Conservation (phyloP, 345 rosid genomes). For the Eutrema yunnanense region DNA sequence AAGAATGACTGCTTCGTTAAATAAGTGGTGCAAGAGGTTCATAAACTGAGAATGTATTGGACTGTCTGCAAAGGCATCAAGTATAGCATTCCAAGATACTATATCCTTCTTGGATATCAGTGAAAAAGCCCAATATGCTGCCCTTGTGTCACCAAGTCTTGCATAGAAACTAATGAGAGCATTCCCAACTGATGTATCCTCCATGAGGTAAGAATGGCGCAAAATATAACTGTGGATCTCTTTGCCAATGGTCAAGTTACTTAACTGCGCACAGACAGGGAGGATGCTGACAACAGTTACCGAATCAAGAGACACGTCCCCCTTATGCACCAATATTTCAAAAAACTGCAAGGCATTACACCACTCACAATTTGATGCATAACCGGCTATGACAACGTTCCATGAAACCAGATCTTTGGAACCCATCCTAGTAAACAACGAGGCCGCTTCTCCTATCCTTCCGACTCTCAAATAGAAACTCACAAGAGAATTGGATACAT, state of each 20-base stretch:
- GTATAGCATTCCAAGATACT: slow-evolving; percentile 36
- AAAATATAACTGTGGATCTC: slow-evolving; percentile 26
- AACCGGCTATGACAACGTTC: slow-evolving; percentile 78
- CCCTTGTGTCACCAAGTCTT: slow-evolving; percentile 44
- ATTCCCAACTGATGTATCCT: slow-evolving; percentile 34
- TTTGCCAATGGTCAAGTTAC: slow-evolving; percentile 42
- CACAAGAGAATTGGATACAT: slow-evolving; percentile 66
- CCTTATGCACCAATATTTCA: slow-evolving; percentile 37
- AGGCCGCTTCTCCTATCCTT: slow-evolving; percentile 46
- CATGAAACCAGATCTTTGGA: slow-evolving; percentile 77
- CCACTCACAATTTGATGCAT: slow-evolving; percentile 56
- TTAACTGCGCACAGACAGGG: slow-evolving; percentile 59
- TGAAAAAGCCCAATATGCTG: slow-evolving; percentile 41
- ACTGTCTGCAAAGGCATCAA: slow-evolving; percentile 31
- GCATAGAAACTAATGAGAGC: slow-evolving; percentile 56
- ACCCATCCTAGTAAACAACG: slow-evolving; percentile 52
- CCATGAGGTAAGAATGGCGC: slow-evolving; percentile 22
- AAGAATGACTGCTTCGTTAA: slow-evolving; percentile 40
- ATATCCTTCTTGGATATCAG: slow-evolving; percentile 27
- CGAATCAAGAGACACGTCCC: slow-evolving; percentile 45
- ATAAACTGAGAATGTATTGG: slow-evolving; percentile 35
- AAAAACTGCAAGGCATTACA: slow-evolving; percentile 52
- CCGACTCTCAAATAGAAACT: slow-evolving; percentile 69
- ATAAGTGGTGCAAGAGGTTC: slow-evolving; percentile 41
- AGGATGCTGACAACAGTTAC: slow-evolving; percentile 62